A percentile compares a stretch with the other conserved stretches of the same genome.
Evolutionary conservation across 2,329 filamentous ascomycete genomes (phyloP).

Genomic region (Clonostachys chloroleuca): DNA sequence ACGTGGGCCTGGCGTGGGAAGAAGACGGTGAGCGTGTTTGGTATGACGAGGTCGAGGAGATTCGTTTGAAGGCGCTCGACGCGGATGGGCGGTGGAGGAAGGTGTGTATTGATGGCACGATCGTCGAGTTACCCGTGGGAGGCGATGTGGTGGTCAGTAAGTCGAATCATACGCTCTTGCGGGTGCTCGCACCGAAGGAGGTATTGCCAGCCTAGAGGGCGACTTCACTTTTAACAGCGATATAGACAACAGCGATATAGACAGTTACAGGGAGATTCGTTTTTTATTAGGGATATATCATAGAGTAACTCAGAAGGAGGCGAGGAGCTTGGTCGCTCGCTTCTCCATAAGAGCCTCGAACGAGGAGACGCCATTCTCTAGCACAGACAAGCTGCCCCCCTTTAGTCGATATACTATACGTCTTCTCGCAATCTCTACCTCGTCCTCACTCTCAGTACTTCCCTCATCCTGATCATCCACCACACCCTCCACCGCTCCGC

Average conservation of each 20-base stretch:
- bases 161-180: slow-evolving; percentile 33
- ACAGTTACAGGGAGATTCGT: too few relatives aligned
- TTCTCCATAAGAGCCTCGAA: slow-evolving; percentile 63
- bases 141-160: slow-evolving; percentile 67
- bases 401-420: slow-evolving; percentile 58
- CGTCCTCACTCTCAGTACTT: slow-evolving; percentile 29
- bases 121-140: slow-evolving; percentile 65
- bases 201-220: background rate
- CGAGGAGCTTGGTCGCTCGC: slow-evolving; percentile 41
- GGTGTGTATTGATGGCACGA: slow-evolving; percentile 88
- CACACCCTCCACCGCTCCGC: slow-evolving; percentile 54
- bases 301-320: slow-evolving; percentile 3
- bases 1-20: slow-evolving; percentile 45
- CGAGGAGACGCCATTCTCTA: slow-evolving; percentile 57
- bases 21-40: slow-evolving; percentile 56
- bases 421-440: slow-evolving; percentile 37
- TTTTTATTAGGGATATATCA: too few relatives aligned
- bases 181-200: slow-evolving; percentile 33
- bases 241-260: too few relatives aligned
- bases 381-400: slow-evolving; percentile 46
- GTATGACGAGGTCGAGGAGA: slow-evolving; percentile 66
- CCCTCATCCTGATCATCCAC: slow-evolving; percentile 32
- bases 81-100: slow-evolving; percentile 73
- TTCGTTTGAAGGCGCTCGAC: slow-evolving; percentile 65
- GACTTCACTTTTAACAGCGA: too few relatives aligned